phyloP scores from a whole-genome alignment of 306 rosid genomes.

The Datisca glomerata region DNA sequence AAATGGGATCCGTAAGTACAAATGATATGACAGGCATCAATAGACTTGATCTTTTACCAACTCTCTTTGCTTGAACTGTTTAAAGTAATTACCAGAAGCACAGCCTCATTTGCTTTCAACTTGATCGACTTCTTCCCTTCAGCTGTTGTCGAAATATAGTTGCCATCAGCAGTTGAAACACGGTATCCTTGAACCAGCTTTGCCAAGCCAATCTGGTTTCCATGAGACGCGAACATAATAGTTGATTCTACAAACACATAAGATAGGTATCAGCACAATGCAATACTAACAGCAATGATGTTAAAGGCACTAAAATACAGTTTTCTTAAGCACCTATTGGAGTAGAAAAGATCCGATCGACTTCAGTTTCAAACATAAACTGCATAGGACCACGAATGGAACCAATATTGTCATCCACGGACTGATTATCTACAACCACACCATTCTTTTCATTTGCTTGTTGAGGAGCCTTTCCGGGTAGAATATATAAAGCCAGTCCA shows the following conservation, averaged over 20 bases:
- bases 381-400: slow-evolving; percentile 58
- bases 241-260: slow-evolving; percentile 65
- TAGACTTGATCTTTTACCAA: too few species aligned
- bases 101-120: slow-evolving; percentile 78
- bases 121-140: slow-evolving; percentile 80
- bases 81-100: slow-evolving; percentile 63
- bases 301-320: slow-evolving; percentile 6
- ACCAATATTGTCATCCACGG: slow-evolving; percentile 26
- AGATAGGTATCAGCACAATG: slow-evolving; percentile 21
- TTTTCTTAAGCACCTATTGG: slow-evolving; percentile 63
- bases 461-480: slow-evolving; percentile 63
- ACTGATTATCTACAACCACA: slow-evolving; percentile 45
- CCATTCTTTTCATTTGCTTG: slow-evolving; percentile 48
- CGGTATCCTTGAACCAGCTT: slow-evolving; percentile 82
- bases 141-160: slow-evolving; percentile 53
- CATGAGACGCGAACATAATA: slow-evolving; percentile 78
- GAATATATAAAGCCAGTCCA: slow-evolving; percentile 59
- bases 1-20: too few species aligned
- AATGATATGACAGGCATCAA: too few species aligned
- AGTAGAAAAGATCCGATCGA: slow-evolving; percentile 86
- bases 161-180: slow-evolving; percentile 57
- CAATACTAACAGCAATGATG: slow-evolving; percentile 6
- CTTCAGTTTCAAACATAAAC: slow-evolving; percentile 84
- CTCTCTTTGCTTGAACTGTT: too few species aligned
- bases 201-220: slow-evolving; percentile 80